A percentile compares a stretch with the other conserved stretches of the same genome.
These are phyloP conservation scores for Erodium trifolium DNA, from an alignment of 441 rosid genomes.

Conservation along the genomic window DNA sequence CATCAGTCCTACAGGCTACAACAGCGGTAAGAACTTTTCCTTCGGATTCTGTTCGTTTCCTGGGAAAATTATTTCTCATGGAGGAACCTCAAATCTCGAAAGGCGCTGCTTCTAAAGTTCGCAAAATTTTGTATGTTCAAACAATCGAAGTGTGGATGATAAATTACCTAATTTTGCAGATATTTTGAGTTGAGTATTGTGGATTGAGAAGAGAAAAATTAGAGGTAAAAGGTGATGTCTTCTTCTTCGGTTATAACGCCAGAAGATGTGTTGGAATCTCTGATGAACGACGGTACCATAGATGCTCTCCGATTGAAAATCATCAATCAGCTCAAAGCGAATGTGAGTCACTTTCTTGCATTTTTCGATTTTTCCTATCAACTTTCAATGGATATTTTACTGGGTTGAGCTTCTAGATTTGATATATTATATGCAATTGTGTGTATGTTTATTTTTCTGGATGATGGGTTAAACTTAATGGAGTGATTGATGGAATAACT, in stretches of 20 bases:
- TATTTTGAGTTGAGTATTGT: not conserved
- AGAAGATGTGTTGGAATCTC: slow-evolving; percentile 82
- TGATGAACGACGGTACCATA: slow-evolving; percentile 95
- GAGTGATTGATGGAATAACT: not conserved
- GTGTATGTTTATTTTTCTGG: not conserved
- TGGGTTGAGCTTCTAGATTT: not conserved
- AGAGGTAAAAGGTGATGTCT: not conserved
- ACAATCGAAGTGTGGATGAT: not conserved
- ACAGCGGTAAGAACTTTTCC: not conserved
- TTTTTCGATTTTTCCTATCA: not conserved
- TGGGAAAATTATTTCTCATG: not conserved
- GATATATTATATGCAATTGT: too few relatives aligned
- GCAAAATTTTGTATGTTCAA: not conserved
- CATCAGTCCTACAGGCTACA: too few relatives aligned
- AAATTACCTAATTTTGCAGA: not conserved
- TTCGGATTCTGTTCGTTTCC: not conserved
- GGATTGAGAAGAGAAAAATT: too few relatives aligned
- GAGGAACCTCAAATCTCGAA: too few relatives aligned
- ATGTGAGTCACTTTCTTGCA: slow-evolving; percentile 30
- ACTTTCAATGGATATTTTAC: not conserved
- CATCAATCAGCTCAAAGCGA: slow-evolving; percentile 92
- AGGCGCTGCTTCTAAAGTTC: too few relatives aligned
- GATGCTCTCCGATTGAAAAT: slow-evolving; percentile 85
- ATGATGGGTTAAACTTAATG: not conserved
- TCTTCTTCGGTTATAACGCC: slow-evolving; percentile 77